A percentile compares a stretch with the other conserved stretches of the same genome.
phyloP scores from a whole-genome alignment of 2,329 filamentous ascomycete species.

The Trichoderma hamatum region DNA sequence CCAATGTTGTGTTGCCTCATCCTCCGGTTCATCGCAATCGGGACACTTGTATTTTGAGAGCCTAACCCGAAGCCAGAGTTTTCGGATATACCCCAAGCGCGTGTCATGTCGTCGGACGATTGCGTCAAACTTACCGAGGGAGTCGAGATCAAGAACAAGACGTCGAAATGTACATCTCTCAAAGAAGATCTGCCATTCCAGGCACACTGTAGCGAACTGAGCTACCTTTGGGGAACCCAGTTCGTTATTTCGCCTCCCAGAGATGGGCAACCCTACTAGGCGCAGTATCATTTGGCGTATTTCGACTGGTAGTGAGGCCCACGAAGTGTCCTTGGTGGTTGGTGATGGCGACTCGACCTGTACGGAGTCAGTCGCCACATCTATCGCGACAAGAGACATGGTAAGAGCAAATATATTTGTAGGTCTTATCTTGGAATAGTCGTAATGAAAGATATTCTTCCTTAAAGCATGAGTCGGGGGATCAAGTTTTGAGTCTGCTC shows the following conservation, averaged over 20 bases:
- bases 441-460: neutral
- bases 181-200: constrained; percentile 14
- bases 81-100: constrained; percentile 7
- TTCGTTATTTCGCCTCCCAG: neutral
- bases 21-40: constrained; percentile 7
- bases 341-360: neutral
- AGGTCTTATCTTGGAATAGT: neutral
- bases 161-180: constrained; percentile 7
- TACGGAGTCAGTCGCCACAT: neutral
- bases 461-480: neutral
- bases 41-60: constrained; percentile 1
- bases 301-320: constrained; percentile 2
- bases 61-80: constrained; percentile 4
- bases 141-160: constrained; percentile 3
- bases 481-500: neutral
- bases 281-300: neutral
- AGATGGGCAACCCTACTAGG: neutral
- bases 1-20: neutral
- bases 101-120: neutral
- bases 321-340: neutral
- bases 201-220: neutral
- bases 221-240: constrained; percentile 7
- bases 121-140: neutral
- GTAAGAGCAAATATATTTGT: neutral
- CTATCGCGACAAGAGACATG: neutral